phyloP scores from a whole-genome alignment of 306 rosid genomes.

The Castanospermum australe region DNA sequence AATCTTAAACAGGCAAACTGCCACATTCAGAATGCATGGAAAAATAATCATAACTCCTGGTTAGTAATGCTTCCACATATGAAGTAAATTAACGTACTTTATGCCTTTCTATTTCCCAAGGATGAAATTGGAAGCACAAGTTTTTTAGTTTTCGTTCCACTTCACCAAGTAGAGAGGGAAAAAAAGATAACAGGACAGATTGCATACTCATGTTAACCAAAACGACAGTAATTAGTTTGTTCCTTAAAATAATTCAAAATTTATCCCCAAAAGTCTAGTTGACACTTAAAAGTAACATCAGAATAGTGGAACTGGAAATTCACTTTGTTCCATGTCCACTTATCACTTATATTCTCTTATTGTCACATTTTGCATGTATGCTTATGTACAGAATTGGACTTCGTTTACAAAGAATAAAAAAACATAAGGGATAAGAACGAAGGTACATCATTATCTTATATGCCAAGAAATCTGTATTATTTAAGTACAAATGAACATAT shows the following conservation, averaged over 20 bases:
- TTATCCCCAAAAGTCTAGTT: background rate
- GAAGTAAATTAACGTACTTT: background rate
- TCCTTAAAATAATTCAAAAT: background rate
- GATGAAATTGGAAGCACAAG: background rate
- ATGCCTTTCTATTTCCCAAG: background rate
- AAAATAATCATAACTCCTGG: background rate
- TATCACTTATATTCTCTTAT: background rate
- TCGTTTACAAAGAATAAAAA: background rate
- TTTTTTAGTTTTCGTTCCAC: background rate
- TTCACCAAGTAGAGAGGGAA: background rate
- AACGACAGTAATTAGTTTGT: background rate
- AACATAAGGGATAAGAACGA: background rate
- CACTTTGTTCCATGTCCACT: background rate
- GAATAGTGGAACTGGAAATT: background rate
- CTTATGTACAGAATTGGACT: background rate
- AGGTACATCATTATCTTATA: background rate
- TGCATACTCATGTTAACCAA: background rate
- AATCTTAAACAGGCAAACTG: background rate
- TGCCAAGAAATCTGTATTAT: background rate
- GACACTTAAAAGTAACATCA: background rate
- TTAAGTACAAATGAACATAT: background rate
- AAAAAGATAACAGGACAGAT: background rate
- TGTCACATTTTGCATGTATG: background rate
- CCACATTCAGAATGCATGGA: background rate
- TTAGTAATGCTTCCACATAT: background rate